Conservation (phyloP, 108 stramenopile species). For the Epipyxis sp. region DNA sequence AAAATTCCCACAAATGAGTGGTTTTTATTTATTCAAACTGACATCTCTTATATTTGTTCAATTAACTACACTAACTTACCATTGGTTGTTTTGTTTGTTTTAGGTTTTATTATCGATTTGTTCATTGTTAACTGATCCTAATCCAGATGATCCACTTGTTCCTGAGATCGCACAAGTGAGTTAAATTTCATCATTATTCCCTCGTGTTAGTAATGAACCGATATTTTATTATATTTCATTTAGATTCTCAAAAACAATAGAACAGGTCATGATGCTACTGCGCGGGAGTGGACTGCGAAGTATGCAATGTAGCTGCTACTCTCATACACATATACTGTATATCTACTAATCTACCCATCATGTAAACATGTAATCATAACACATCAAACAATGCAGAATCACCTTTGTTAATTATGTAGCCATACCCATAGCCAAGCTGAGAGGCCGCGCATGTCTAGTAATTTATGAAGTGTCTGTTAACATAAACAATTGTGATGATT, state of each 20-base stretch:
- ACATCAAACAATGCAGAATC: no score
- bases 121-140: slow-evolving; percentile 92
- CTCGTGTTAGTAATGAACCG: not conserved
- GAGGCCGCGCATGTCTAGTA: no score
- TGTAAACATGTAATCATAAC: no score
- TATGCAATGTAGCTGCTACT: slow-evolving; percentile 70
- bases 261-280: slow-evolving; percentile 80
- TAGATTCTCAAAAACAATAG: slow-evolving; percentile 57
- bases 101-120: slow-evolving; percentile 94
- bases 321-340: no score
- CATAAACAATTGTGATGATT: no score
- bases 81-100: not conserved
- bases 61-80: not conserved
- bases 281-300: slow-evolving; percentile 88
- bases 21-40: no score
- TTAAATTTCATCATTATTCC: not conserved
- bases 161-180: slow-evolving; percentile 87
- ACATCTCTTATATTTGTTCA: no score
- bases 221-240: not conserved
- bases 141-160: slow-evolving; percentile 96
- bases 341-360: no score
- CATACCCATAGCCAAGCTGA: no score
- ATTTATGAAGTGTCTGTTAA: no score
- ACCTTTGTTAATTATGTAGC: no score
- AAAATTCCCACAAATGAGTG: not conserved